These are phyloP conservation scores for Phytophthora pseudosyringae DNA, from an alignment of 352 stramenopile genomes.

Conservation along the genomic window DNA sequence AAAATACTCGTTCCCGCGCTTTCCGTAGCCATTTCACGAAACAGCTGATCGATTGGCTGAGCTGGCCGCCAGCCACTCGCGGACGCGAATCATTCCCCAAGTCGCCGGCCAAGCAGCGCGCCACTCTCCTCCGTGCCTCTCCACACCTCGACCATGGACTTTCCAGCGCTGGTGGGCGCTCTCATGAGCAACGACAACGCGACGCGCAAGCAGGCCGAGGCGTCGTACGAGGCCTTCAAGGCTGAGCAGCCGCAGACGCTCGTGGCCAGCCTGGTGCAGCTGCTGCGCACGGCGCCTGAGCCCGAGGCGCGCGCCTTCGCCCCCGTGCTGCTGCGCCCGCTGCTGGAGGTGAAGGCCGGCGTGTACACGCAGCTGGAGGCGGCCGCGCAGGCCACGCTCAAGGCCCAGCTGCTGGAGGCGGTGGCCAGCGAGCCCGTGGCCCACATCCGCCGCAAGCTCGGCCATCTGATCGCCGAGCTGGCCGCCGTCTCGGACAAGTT, in stretches of 20 bases:
- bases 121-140: neutral
- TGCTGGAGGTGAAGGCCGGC: conserved; percentile 73
- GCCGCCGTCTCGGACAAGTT: conserved; percentile 59
- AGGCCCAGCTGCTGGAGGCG: conserved; percentile 76
- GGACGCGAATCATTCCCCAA: conserved; percentile 27
- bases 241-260: conserved; percentile 66
- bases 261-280: conserved; percentile 70
- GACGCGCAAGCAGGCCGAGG: conserved; percentile 75
- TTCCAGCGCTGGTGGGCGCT: conserved; percentile 71
- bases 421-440: conserved; percentile 67
- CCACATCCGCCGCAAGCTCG: conserved; percentile 85
- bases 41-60: conserved; percentile 39
- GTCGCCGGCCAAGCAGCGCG: conserved; percentile 15
- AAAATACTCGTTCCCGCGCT: conserved; percentile 4
- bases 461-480: conserved; percentile 79
- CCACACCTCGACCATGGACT: conserved; percentile 56
- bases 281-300: conserved; percentile 64
- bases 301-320: conserved; percentile 75
- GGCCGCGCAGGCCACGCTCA: conserved; percentile 59
- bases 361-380: conserved; percentile 72
- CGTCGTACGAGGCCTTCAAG: conserved; percentile 78
- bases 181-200: conserved; percentile 82
- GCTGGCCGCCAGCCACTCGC: conserved; percentile 11
- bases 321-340: conserved; percentile 76
- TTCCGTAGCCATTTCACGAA: conserved; percentile 37